These are phyloP conservation scores for Sungouiozyma intestinalis DNA, from an alignment of 805 yeast species.

Conservation along the genomic window DNA sequence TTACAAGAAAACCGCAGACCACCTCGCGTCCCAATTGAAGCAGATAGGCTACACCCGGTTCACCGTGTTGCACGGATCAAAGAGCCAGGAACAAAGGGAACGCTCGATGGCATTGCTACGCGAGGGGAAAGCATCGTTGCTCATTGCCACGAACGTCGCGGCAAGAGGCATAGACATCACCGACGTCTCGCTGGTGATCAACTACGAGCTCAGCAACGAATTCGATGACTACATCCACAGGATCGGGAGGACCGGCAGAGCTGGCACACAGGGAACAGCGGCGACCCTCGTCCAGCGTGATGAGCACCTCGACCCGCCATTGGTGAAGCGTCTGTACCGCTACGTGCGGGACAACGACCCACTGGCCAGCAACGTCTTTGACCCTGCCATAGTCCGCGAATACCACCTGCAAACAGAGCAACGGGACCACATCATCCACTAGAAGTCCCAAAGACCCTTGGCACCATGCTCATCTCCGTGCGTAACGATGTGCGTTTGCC, in stretches of 20 bases:
- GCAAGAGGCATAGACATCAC: slow-evolving; percentile 94
- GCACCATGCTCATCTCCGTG: no score
- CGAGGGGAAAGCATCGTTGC: slow-evolving; percentile 42
- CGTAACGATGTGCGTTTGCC: no score
- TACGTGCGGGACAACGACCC: slow-evolving; percentile 31
- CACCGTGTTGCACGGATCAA: slow-evolving; percentile 75
- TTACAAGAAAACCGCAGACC: slow-evolving; percentile 63
- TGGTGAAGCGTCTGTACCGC: slow-evolving; percentile 34
- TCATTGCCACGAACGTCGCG: slow-evolving; percentile 92
- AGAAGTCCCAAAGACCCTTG: no score
- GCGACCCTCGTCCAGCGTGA: slow-evolving; percentile 56
- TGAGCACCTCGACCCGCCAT: slow-evolving; percentile 34
- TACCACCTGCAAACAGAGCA: neutral
- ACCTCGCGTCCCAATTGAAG: slow-evolving; percentile 41
- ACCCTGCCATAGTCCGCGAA: neutral
- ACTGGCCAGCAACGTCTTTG: slow-evolving; percentile 10
- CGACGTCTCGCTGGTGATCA: slow-evolving; percentile 72
- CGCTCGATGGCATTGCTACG: slow-evolving; percentile 54
- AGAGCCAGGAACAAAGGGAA: slow-evolving; percentile 78
- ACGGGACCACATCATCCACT: neutral
- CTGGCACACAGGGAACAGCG: slow-evolving; percentile 72
- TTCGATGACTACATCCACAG: slow-evolving; percentile 86
- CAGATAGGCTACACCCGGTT: slow-evolving; percentile 37
- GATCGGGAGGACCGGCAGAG: slow-evolving; percentile 95
- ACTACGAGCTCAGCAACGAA: slow-evolving; percentile 69